Base-by-base conservation (phyloP, 768 basidiomycete species). In the Tylopilus plumbeoviolaceoides region DNA sequence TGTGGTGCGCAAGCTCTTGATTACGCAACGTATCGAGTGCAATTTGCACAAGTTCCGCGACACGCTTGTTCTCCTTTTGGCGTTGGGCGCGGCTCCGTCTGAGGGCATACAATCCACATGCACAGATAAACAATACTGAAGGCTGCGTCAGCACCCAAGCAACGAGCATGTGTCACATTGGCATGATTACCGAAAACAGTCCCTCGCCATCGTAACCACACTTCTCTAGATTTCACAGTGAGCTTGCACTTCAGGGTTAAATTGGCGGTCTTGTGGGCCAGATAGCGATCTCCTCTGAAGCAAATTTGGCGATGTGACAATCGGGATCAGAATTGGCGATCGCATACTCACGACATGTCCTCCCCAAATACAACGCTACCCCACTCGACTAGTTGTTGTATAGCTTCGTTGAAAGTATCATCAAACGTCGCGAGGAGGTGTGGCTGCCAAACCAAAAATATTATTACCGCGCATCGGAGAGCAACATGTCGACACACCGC, bases 1-100 rank as follows among this genome's bases (percentile, higher is more conserved):
- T 81, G 68, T 92, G 82, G 69, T 95, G 83, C 4, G 83, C 83
- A 51, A 87, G 73, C 65, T 93, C 92, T 69, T 93, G 89, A 60
- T 87, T 85, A 63, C 83, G 85, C 66, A 94, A 77, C 17, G 84
- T 82, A 59, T 90, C 86, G 47, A 93, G 80, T 11, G 86, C 87
- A 53, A 85, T 80, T 69, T 87, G 86, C 21, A 91, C 91, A 46
- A 93, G 76, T 61, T 80, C 82, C 50, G 81, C 78, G 54, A 90
- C 81, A 52, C 84, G 87, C 60, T 76, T 78, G 53, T 71, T 75
- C 67, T 92, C 88, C 8, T 75, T 70, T 63, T 74, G 74, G 60
- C 73, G 79, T 59, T 74, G 78, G 52, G 77, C 75, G 56, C 81
- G 73, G 60, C 36, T 45, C 62, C 63, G 67, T 47, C 57, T 55